Evolutionary conservation across 768 basidiomycete genomes (phyloP).

Genomic region (Coprinellus micaceus): DNA sequence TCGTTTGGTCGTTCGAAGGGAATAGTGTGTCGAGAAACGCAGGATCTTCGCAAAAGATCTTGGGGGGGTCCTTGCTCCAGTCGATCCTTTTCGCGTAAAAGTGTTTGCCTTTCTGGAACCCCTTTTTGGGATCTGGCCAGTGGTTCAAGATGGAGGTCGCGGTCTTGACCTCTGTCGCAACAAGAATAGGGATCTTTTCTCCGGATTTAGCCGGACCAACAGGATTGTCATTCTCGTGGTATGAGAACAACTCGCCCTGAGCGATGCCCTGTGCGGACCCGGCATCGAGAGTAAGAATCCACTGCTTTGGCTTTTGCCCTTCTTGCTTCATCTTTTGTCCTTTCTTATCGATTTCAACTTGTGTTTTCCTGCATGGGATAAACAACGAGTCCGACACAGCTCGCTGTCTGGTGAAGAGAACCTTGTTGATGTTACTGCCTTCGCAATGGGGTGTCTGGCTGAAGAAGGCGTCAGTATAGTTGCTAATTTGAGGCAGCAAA

Average conservation of each 20-base stretch:
- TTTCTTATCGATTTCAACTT: neutral
- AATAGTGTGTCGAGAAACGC: constrained; percentile 24
- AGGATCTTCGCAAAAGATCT: constrained; percentile 23
- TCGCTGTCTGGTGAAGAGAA: constrained; percentile 28
- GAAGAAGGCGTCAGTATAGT: neutral
- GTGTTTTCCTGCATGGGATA: constrained; percentile 19
- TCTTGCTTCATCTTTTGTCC: neutral
- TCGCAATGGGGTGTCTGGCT: constrained; percentile 37
- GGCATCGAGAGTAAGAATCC: constrained; percentile 21
- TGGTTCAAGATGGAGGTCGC: constrained; percentile 20
- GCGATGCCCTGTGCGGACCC: constrained; percentile 31
- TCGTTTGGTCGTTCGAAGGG: constrained; percentile 9
- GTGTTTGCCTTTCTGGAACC: constrained; percentile 13
- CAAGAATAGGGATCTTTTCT: constrained; percentile 17
- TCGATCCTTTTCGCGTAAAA: constrained; percentile 26
- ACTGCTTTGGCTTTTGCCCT: too few species aligned
- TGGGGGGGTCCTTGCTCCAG: constrained; percentile 14
- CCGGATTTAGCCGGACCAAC: constrained; percentile 17
- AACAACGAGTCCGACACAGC: constrained; percentile 25
- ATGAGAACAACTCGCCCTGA: constrained; percentile 20
- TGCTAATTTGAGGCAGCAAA: too few species aligned
- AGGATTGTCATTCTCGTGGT: constrained; percentile 24
- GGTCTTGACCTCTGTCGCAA: constrained; percentile 18
- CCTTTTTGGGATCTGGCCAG: neutral
- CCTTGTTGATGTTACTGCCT: constrained; percentile 28